Evolutionary conservation across 495 filamentous ascomycete species (phyloP).

Genomic region (Clavariopsis aquatica): DNA sequence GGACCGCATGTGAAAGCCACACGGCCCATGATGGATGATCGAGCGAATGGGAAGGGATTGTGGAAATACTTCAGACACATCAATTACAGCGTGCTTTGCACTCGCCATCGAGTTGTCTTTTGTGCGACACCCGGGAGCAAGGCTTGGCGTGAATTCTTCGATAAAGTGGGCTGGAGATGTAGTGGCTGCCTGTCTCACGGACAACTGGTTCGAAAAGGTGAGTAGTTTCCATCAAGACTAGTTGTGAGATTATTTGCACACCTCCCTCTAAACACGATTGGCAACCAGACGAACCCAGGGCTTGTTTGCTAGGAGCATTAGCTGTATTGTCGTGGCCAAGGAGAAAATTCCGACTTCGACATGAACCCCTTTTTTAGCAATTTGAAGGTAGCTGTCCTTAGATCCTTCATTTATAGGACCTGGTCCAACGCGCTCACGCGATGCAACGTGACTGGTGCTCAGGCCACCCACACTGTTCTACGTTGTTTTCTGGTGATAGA

Average conservation of each 20-base stretch:
- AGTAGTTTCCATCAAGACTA: no score
- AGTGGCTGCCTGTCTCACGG: background rate
- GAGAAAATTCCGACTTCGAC: no score
- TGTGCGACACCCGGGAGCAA: background rate
- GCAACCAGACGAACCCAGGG: no score
- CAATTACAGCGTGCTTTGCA: background rate
- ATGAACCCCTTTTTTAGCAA: no score
- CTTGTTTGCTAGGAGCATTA: no score
- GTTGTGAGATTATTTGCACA: background rate
- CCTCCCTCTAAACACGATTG: background rate
- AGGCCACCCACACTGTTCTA: background rate
- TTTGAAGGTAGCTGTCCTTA: no score
- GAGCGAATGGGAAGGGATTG: constrained; percentile 8
- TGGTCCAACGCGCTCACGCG: background rate
- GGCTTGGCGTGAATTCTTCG: background rate
- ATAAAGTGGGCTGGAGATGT: background rate
- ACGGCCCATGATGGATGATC: background rate
- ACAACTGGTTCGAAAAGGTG: no score
- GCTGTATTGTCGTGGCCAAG: no score
- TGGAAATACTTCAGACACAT: constrained; percentile 19
- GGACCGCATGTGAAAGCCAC: constrained; percentile 18
- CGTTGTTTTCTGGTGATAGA: no score
- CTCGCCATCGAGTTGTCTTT: background rate
- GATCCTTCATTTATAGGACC: background rate
- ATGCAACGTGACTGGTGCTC: background rate